Conservation (phyloP, 164 flowering plant genomes). For the Brasenia schreberi region DNA sequence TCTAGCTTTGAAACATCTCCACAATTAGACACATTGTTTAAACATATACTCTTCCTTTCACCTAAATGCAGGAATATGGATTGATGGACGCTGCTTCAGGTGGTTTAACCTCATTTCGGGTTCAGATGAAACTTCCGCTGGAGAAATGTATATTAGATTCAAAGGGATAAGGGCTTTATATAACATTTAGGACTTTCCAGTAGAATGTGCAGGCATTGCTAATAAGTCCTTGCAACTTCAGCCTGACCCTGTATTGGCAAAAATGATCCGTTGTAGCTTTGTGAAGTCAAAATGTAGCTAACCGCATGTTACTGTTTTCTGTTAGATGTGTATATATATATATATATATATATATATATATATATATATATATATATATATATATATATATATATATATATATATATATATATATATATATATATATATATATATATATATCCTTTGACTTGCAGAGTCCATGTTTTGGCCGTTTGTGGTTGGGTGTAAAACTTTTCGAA, state of each 20-base stretch:
- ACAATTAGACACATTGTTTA: no score
- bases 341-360: no score
- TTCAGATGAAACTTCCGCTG: background rate
- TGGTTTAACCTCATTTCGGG: background rate
- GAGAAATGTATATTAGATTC: background rate
- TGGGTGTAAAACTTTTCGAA: background rate
- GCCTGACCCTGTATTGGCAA: background rate
- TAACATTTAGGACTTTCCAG: background rate
- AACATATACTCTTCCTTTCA: background rate
- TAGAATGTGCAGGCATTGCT: background rate
- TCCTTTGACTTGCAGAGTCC: background rate
- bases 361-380: no score
- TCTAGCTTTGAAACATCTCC: no score
- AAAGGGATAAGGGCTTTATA: background rate
- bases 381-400: no score
- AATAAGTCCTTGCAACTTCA: background rate
- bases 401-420: no score
- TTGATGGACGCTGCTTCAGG: background rate
- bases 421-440: no score
- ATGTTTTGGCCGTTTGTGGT: background rate
- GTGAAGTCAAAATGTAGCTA: background rate
- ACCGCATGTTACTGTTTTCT: background rate
- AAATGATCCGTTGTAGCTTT: background rate
- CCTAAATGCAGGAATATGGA: background rate
- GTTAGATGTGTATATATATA: background rate